Conservation (phyloP, 495 filamentous ascomycete species). For the Xylaria intraflava region DNA sequence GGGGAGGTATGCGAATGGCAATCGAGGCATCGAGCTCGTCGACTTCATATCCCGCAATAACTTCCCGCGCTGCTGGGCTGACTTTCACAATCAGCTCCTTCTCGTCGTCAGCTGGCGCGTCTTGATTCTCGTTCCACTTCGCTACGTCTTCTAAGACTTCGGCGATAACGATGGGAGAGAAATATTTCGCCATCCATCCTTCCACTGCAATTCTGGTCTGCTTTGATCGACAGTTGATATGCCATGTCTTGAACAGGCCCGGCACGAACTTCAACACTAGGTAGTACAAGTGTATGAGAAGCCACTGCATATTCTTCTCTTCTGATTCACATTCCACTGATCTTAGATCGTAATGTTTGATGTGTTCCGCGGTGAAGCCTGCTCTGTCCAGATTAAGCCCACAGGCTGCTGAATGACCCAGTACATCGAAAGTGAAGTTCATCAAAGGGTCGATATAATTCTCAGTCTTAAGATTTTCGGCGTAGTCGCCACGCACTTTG, state of each 20-base stretch:
- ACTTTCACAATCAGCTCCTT: constrained; percentile 68
- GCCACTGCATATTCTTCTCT: constrained; percentile 69
- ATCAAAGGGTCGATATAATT: constrained; percentile 63
- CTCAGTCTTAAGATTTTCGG: constrained; percentile 65
- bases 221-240: constrained; percentile 66
- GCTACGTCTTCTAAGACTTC: constrained; percentile 64
- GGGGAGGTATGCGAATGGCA: constrained; percentile 64
- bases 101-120: constrained; percentile 52
- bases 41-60: constrained; percentile 74
- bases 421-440: constrained; percentile 71
- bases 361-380: constrained; percentile 49
- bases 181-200: constrained; percentile 73
- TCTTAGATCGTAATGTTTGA: constrained; percentile 57
- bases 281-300: constrained; percentile 82
- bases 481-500: constrained; percentile 74
- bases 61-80: constrained; percentile 59
- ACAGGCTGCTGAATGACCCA: constrained; percentile 62
- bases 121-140: constrained; percentile 60
- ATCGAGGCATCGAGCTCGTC: constrained; percentile 82
- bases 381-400: constrained; percentile 50
- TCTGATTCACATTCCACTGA: constrained; percentile 49
- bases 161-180: constrained; percentile 73
- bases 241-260: constrained; percentile 79
- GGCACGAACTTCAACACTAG: constrained; percentile 68
- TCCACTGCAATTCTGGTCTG: constrained; percentile 69